Base-by-base conservation (phyloP, 2,329 filamentous ascomycete genomes). In the Cladosporium sp. region DNA sequence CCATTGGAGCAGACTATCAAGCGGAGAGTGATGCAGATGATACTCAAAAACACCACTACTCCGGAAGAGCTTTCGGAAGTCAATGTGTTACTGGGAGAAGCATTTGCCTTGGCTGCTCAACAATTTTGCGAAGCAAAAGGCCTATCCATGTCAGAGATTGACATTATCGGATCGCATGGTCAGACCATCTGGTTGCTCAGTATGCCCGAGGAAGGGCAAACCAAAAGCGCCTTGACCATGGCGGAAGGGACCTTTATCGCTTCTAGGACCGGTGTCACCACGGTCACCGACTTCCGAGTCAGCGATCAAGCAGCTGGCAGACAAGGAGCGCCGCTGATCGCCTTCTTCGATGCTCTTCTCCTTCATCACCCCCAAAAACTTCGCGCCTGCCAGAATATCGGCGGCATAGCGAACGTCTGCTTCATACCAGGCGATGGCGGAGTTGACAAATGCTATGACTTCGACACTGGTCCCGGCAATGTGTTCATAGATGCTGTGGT, bases 371-470 rank as follows among this genome's bases (percentile, higher is more conserved):
- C 79, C 0, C 76, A 67, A 3, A 81, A 80, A 64, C 68, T 81
- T 7, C 75, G 81, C 22, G 78, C 77, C 2, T 82, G 79, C 63
- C 78, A 83, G 61, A 82, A 83, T 60, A 82, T 84, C 50, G 79
- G 79, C 46, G 79, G 80, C 32, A 81, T 84, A 40, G 77, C 77
- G 31, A 83, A 80, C 58, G 76, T 84, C 19, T 83, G 77, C 67
- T 82, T 83, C 66, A 78, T 82, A 46, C 78, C 77, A 19, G 22
- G n/a, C 9, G 46, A 49, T 41, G 62, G 70, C 31, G 63, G 61
- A 32, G 19, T 58, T 1, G 57, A 63, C 31, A 48, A 54, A 11
- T 62, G 49, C 28, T 66, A 58, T 53, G 65, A 68, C 42, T 68
- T 66, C 42, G 68, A 54, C 48, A 66, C 64, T 18, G 65, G 65